Evolutionary conservation across 1,139 yeast species (phyloP), one percentile per base, ranked within the genome.

Genomic region (Pichia sp.): DNA sequence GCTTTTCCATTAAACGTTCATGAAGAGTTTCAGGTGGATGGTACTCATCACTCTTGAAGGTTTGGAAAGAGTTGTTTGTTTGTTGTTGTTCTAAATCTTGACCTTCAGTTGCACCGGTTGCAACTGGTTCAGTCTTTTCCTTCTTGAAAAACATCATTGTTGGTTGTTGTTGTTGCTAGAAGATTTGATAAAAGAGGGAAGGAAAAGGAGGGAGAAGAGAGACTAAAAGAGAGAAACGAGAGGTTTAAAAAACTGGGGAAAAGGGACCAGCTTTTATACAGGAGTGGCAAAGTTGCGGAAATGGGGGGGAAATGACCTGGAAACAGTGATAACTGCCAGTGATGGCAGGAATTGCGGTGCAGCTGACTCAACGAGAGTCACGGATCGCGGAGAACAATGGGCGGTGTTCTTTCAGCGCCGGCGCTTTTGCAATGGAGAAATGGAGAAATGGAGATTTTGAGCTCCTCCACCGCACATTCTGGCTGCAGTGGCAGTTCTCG

Each of bases 1-100:
- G 68, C 43, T 57, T 60, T 6, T 55, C 48, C 50, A 52, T 53
- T 32, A 41, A 34, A 17, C 42, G 28, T 24, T 24, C 27, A 24
- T 24, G 7, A 24, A 24, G 27, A 4, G 38, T 38, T 24, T 40
- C 42, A 2, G 15, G n/a, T 14, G 4, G 33, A 15, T 33, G 35
- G 11, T 19, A 35, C 10, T 45, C 52, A 15, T 50, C 53, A 38
- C 46, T 40, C 35, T 50, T 50, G 20, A 48, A 50, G 17, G 44
- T 46, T 41, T 50, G 53, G 17, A 48, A 50, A 4, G 53, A 50
- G 18, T 17, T 31, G 40, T 37, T 45, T 21, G 51, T 46, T 4
- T 36, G 34, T 14, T 34, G 42, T 12, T 37, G 17, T 19, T 45
- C 33, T 15, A 45, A 19, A 19, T 33, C 22, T 24, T 24, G 27